Percentiles rank a stretch among this genome's conserved stretches.
phyloP scores from a whole-genome alignment of 2,329 filamentous ascomycete genomes.

The Tothia fuscella region DNA sequence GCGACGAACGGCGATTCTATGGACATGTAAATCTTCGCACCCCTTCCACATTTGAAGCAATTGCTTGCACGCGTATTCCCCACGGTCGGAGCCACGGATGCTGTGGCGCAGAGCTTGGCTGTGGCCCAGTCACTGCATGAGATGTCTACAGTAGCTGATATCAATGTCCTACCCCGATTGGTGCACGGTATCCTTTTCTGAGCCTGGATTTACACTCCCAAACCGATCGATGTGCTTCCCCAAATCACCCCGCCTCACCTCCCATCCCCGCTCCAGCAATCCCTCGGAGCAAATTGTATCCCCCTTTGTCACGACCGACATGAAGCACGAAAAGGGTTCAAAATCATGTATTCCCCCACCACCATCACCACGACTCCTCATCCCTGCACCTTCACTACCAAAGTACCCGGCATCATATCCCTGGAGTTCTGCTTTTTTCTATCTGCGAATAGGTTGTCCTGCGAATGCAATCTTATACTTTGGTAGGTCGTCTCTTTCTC shows the following conservation, averaged over 20 bases:
- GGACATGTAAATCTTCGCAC: conserved; percentile 18
- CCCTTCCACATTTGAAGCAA: neutral
- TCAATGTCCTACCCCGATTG: conserved; percentile 3
- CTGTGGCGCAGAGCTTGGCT: neutral
- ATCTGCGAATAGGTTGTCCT: neutral
- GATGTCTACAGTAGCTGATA: neutral
- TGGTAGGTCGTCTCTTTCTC: no score
- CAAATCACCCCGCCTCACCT: conserved; percentile 6
- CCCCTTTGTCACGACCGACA: conserved; percentile 22
- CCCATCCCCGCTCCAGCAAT: conserved; percentile 10
- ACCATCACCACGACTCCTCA: neutral
- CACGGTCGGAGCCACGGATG: neutral
- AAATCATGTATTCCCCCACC: neutral
- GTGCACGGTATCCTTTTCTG: no score
- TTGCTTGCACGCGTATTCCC: neutral
- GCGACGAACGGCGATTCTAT: conserved; percentile 9
- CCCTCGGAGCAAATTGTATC: conserved; percentile 16
- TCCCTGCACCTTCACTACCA: neutral
- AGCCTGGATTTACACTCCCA: no score
- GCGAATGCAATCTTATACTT: no score
- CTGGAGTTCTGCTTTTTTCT: conserved; percentile 2
- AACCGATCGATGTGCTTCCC: no score
- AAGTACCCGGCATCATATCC: conserved; percentile 3
- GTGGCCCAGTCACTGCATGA: neutral
- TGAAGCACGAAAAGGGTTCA: conserved; percentile 13